Evolutionary conservation across 768 basidiomycete species (phyloP), one percentile per base, ranked within the genome.

Genomic region (Holtermanniella nyarrowii): DNA sequence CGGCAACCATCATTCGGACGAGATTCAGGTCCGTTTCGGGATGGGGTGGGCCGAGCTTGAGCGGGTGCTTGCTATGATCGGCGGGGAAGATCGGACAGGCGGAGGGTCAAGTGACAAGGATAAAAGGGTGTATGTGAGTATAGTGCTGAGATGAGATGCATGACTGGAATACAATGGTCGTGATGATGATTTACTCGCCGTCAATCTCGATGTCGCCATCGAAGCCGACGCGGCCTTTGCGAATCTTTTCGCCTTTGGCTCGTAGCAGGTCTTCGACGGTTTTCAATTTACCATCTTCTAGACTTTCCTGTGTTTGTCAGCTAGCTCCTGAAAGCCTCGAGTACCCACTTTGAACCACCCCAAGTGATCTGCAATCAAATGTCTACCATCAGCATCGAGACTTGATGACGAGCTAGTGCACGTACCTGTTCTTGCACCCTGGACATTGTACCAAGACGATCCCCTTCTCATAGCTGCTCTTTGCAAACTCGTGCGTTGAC

Each of bases 391-490:
- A 26, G 39, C 18, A 52, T 11, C 1, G 10, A 37, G 12, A 22
- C n/a, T 3, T 23, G 21, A 3, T 25, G 22, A 45, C 3, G 4
- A 1, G 26, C 25, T 20, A 2, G 43, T 1, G 22, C 26, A 72
- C 82, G 48, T 65, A 88, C 86, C 91, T 75, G 62, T 86, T 88
- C 61, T 85, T 81, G 69, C 93, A 99, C 13, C 79, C 79, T 1
- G 91, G 90, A 73, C 93, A 99, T 66, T 90, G 80, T 1, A 95
- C 80, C 23, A 99, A 75, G 2, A 97, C 91, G 47, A 96, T 82
- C 0, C 93, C 93, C 42, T 77, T 79, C 66, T 85, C 79, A 71
- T 99, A 99, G 18, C 87, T 80, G 42, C 81, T 78, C 66, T 81
- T 84, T 4, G 86, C 79, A 69, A 97, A 96, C 55, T 85, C 78